Evolutionary conservation across 2,329 filamentous ascomycete species (phyloP), one percentile per base, ranked within the genome.

Genomic region (Lojkania enalia): DNA sequence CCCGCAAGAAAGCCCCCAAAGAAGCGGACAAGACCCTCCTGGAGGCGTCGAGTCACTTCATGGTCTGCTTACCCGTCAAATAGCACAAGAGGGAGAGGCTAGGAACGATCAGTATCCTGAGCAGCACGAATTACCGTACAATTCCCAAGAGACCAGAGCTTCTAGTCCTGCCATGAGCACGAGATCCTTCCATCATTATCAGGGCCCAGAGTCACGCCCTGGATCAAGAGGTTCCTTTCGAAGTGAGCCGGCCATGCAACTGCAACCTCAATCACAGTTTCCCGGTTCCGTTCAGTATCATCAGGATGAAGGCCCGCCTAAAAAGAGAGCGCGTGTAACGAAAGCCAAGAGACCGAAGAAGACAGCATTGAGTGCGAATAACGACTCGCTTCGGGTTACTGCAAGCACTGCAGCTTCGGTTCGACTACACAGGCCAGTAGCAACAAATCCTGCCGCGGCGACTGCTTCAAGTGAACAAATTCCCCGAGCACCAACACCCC

Each of bases 401-500:
- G 92, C 92, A 35, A 95, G 90, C 65, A 95, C 88, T 13, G 87
- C 91, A 33, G 89, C 90, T 31, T 96, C 91, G 4, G 78, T 97
- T 46, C 87, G 92, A 32, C 86, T 85, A 36, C 87, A 96, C 67
- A 82, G 90, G 33, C 92, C 92, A 3, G 79, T 88, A 44, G 77
- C 79, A 15, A 67, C 73, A 35, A 72, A 71, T 21, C 73, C 78
- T 18, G 76, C 72, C 2, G 71, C 70, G 19, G 76, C 77, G 14
- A 64, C 68, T 3, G 63, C 74, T 36, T 82, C 88, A 56, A 70
- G 87, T 4, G 86, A 90, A 55, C 85, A 88, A 54, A 71, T 84
- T n/a, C 87, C 87, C 25, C 80, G 88, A 48, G 87, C 84, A 14
- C 88, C 88, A 2, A 92, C 88, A 1, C 88, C 88, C 4, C 81